Evolutionary conservation across 2,329 filamentous ascomycete species (phyloP).

Genomic region (Alternaria ethzedia): DNA sequence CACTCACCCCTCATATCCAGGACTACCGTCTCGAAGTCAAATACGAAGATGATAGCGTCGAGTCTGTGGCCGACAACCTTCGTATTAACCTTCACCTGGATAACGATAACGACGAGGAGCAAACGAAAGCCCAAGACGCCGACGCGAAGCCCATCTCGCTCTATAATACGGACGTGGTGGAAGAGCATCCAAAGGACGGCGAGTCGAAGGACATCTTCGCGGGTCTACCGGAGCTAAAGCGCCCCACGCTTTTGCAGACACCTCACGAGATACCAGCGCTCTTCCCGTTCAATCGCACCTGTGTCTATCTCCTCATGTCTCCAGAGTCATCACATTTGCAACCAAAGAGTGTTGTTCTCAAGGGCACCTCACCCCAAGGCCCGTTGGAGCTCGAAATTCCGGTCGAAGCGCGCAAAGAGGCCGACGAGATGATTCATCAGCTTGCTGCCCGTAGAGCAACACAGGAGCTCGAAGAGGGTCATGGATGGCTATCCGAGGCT

Average conservation of each 20-base stretch:
- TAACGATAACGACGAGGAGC: not conserved
- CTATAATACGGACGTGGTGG: not conserved
- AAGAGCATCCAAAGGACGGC: conserved; percentile 1
- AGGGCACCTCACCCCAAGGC: conserved; percentile 5
- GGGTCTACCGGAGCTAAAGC: not conserved
- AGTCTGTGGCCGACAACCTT: conserved; percentile 1
- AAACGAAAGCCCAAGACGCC: not conserved
- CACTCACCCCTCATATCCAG: conserved; percentile 7
- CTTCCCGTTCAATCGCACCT: conserved; percentile 7
- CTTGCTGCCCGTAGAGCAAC: conserved; percentile 6
- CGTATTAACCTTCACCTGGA: not conserved
- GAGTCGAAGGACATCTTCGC: not conserved
- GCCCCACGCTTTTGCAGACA: not conserved
- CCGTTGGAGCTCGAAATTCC: conserved; percentile 4
- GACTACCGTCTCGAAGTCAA: conserved; percentile 9
- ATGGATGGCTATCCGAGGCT: conserved; percentile 4
- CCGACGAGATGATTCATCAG: conserved; percentile 11
- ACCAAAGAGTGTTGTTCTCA: conserved; percentile 3
- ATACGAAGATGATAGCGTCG: conserved; percentile 8
- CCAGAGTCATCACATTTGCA: conserved; percentile 1
- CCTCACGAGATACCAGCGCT: not conserved
- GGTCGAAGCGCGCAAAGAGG: not conserved
- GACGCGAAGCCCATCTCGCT: not conserved
- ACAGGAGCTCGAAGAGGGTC: conserved; percentile 12
- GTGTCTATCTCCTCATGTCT: conserved; percentile 5